Evolutionary conservation across 2,329 filamentous ascomycete genomes (phyloP), one percentile per base, ranked within the genome.

Genomic region (Fusarium paranaense): DNA sequence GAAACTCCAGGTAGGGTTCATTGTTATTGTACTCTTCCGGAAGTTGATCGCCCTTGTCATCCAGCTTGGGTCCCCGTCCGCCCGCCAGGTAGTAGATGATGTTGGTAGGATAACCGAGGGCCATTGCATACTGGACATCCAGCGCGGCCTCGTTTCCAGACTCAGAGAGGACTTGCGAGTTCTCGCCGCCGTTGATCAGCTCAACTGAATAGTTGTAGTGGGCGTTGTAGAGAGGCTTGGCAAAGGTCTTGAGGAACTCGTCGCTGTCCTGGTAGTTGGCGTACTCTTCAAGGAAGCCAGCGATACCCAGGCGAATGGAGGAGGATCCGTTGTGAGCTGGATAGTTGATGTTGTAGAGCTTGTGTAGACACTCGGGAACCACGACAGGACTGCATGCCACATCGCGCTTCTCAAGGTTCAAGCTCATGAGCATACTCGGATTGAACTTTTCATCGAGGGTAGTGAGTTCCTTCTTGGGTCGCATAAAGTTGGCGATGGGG

Each of bases 1-100:
- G 81, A 72, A 89, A 87, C 40, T 87, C 85, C 6, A 91, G 80
- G 71, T 89, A 91, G 0, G 90, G 90, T 79, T 91, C 89, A 76
- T 91, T 91, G 69, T 84, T 79, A 59, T 78, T 78, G 5, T 76
- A 71, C 3, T 79, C 74, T 5, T 75, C 76, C 1, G 79, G 67
- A 5, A 85, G 52, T 1, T 81, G 66, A 3, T 81, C 75, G n/a
- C 86, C 85, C 13, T 82, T 64, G 6, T 81, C 73, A 68, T 83
- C 81, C 9, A 88, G 76, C 68, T 86, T 82, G 6, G 78, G 80
- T 14, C 84, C 86, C 3, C 85, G 82, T 1, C 87, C 87, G 6
- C 83, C 86, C 0, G 85, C 84, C 4, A 83, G 80, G 70, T 86
- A 87, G 74, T 85, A 88, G 3, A 78, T 82, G 5, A 88, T 78